Conservation (phyloP, 2,329 filamentous ascomycete species). For the Sarocladium oryzae region DNA sequence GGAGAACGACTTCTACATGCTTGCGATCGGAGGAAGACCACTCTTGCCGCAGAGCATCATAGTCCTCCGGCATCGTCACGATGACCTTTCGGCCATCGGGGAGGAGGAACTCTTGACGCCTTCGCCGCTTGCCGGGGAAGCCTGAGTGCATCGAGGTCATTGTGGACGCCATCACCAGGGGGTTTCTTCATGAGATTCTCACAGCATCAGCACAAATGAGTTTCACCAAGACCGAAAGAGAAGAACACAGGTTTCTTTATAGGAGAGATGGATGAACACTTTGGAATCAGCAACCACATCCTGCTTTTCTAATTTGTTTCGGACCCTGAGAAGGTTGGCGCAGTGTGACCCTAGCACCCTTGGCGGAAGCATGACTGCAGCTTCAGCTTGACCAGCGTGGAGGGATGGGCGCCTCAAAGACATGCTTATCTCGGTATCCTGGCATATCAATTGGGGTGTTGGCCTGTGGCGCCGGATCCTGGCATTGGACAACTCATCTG, state of each 20-base stretch:
- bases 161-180: not conserved
- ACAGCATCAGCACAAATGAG: not conserved
- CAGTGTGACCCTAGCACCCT: not conserved
- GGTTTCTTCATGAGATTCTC: not conserved
- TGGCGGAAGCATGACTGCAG: constrained; percentile 5
- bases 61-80: constrained; percentile 51
- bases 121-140: constrained; percentile 22
- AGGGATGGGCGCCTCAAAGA: not conserved
- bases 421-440: not conserved
- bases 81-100: constrained; percentile 51
- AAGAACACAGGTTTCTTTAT: too few species aligned
- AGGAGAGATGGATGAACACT: too few species aligned
- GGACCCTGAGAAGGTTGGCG: not conserved
- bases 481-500: too few species aligned
- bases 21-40: constrained; percentile 26
- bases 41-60: constrained; percentile 37
- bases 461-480: too few species aligned
- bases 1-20: constrained; percentile 51
- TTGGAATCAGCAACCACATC: too few species aligned
- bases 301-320: too few species aligned
- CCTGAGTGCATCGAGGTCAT: constrained; percentile 10
- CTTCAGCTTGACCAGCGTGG: not conserved
- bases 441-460: not conserved
- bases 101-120: constrained; percentile 45
- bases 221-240: not conserved